Evolutionary conservation across 164 flowering plant species (phyloP).

Genomic region (Pachysandra terminalis): DNA sequence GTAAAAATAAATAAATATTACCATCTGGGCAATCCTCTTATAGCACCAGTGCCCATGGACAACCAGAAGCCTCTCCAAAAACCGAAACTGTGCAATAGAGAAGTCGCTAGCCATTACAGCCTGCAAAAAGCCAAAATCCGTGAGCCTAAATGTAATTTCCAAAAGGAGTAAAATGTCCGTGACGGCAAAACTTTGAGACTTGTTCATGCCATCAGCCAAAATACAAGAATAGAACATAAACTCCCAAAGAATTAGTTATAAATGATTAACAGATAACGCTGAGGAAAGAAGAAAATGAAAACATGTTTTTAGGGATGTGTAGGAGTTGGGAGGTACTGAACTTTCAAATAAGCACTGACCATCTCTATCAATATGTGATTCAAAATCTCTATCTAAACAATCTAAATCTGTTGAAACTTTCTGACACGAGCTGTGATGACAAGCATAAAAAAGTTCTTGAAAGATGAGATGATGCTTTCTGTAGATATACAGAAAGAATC

Average conservation of each 20-base stretch:
- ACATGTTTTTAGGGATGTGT: not conserved
- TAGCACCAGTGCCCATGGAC: conserved; percentile 99
- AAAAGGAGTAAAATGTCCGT: not conserved
- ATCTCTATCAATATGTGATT: no score
- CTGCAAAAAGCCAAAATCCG: conserved; percentile 39
- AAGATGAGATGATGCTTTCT: conserved; percentile 41
- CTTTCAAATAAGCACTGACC: not conserved
- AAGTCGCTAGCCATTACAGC: conserved; percentile 99
- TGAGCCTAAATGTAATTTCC: conserved; percentile 8
- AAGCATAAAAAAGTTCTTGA: no score
- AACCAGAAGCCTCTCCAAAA: conserved; percentile 78
- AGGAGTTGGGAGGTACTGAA: not conserved
- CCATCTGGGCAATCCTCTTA: conserved; percentile 95
- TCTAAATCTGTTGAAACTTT: no score
- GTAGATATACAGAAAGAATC: conserved; percentile 3
- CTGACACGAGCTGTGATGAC: no score
- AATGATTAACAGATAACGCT: not conserved
- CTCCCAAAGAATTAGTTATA: not conserved
- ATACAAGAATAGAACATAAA: not conserved
- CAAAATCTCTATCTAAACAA: no score
- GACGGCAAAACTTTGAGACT: not conserved
- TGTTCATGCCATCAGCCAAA: not conserved
- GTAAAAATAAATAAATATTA: conserved; percentile 16
- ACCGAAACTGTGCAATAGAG: conserved; percentile 87
- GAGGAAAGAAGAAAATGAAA: no score